Evolutionary conservation across 345 rosid genomes (phyloP).

Genomic region (Lepidium africanum): DNA sequence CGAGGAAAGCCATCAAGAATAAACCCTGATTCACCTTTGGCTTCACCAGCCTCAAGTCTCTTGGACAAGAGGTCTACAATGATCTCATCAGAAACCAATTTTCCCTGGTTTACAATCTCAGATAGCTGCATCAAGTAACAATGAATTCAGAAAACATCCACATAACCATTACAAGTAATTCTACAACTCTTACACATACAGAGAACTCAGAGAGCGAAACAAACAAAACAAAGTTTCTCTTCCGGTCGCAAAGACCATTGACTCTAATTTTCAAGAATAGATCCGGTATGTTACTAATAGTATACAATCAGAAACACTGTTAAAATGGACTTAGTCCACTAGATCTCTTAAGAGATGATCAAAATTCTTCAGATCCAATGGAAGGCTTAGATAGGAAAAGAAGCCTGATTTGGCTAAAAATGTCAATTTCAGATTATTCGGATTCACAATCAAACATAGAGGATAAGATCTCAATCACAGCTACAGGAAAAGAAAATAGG

Average conservation of each 20-base stretch:
- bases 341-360: background rate
- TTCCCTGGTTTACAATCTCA: constrained; percentile 81
- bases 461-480: background rate
- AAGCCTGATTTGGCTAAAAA: background rate
- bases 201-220: background rate
- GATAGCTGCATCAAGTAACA: constrained; percentile 42
- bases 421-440: background rate
- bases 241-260: background rate
- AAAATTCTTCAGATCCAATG: constrained; percentile 4
- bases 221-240: background rate
- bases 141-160: background rate
- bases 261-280: background rate
- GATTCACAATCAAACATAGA: background rate
- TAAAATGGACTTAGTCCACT: background rate
- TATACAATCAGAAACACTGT: background rate
- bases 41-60: constrained; percentile 73
- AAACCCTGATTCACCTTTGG: constrained; percentile 86
- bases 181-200: background rate
- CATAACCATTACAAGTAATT: background rate
- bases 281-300: background rate
- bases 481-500: background rate
- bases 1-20: constrained; percentile 97
- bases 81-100: constrained; percentile 82
- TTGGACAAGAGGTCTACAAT: constrained; percentile 62
- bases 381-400: background rate